phyloP scores from a whole-genome alignment of 2,329 filamentous ascomycete genomes.

The Fusarium sp. region DNA sequence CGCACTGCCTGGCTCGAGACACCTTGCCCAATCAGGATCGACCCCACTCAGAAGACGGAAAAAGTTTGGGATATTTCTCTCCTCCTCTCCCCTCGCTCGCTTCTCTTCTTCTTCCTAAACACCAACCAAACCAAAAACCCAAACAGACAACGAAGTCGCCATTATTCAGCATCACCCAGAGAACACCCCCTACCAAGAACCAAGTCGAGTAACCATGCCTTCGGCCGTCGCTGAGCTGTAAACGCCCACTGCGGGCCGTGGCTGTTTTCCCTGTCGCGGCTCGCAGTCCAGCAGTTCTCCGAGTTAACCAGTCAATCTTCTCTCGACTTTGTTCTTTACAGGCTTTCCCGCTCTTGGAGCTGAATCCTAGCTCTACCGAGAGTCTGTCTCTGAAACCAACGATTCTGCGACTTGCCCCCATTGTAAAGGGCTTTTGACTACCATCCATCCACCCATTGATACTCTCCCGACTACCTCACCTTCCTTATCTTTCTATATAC shows the following conservation, averaged over 20 bases:
- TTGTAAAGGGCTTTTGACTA: conserved; percentile 48
- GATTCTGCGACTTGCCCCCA: conserved; percentile 51
- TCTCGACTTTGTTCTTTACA: conserved; percentile 77
- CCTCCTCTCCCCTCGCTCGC: conserved; percentile 45
- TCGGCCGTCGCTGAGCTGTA: conserved; percentile 91
- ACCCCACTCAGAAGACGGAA: conserved; percentile 46
- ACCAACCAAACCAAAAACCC: conserved; percentile 51
- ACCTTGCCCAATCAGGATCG: conserved; percentile 38
- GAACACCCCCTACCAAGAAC: conserved; percentile 62
- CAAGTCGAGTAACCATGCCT: conserved; percentile 79
- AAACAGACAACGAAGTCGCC: conserved; percentile 76
- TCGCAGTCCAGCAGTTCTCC: conserved; percentile 89
- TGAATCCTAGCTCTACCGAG: conserved; percentile 50
- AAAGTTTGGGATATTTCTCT: conserved; percentile 52
- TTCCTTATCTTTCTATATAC: not conserved
- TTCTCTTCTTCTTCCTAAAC: conserved; percentile 47
- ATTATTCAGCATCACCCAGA: conserved; percentile 50
- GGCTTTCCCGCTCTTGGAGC: conserved; percentile 64
- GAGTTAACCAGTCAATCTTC: conserved; percentile 71
- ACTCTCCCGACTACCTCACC: conserved; percentile 1
- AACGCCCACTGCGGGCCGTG: conserved; percentile 83
- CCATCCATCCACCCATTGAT: conserved; percentile 8
- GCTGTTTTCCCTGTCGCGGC: conserved; percentile 62
- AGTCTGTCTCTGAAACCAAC: conserved; percentile 57
- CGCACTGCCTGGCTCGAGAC: conserved; percentile 25